A percentile compares a stretch with the other conserved stretches of the same genome.
These are phyloP conservation scores for Flaveria brownii DNA, from an alignment of 129 eudicot species.

Conservation along the genomic window DNA sequence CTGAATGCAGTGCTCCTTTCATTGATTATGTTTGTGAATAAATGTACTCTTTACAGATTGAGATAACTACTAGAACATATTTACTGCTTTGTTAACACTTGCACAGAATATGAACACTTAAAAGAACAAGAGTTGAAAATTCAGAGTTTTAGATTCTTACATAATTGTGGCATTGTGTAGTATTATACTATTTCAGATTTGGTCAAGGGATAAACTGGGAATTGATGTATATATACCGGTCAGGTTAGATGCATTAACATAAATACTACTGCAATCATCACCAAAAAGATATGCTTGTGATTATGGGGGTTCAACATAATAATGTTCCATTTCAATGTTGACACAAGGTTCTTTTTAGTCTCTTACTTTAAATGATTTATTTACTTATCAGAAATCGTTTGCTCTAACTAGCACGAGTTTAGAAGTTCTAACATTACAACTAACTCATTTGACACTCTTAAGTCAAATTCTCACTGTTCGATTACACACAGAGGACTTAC, in stretches of 20 bases:
- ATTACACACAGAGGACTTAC: background rate
- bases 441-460: background rate
- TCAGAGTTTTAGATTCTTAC: background rate
- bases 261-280: background rate
- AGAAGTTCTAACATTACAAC: background rate
- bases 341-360: background rate
- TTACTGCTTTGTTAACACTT: conserved; percentile 10
- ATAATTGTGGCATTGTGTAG: background rate
- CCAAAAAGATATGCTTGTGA: background rate
- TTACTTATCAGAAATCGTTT: conserved; percentile 1
- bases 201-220: background rate
- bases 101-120: background rate
- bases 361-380: background rate
- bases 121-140: background rate
- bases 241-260: conserved; percentile 5
- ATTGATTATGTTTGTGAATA: conserved; percentile 4
- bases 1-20: background rate
- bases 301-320: conserved; percentile 1
- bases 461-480: background rate
- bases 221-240: conserved; percentile 8
- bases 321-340: conserved; percentile 12
- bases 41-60: background rate
- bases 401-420: background rate
- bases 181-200: background rate
- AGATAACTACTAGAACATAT: background rate